Evolutionary conservation across 2,329 filamentous ascomycete genomes (phyloP), one percentile per base, ranked within the genome.

Genomic region (Westerdykella sp.): DNA sequence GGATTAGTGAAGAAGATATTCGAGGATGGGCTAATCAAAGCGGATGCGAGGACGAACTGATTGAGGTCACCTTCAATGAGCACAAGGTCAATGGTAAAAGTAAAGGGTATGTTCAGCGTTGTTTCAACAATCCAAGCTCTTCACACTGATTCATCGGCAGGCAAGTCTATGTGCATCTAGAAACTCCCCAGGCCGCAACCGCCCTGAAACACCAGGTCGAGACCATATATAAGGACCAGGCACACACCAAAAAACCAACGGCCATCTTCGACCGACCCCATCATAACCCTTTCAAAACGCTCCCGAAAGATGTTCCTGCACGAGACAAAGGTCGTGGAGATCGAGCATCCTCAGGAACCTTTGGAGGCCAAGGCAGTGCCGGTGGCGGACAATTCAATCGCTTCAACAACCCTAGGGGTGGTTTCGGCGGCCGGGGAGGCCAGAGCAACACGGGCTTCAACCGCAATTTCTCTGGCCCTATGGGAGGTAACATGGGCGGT

Each of bases 1-100:
- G 91, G 91, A 90, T 83, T 23, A 67, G 62, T 2, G 93, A 98
- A 62, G 93, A 98, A 60, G 89, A 97, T 56, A 80, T 98, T 44
- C 85, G 93, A 41, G 86, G 85, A 40, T 96, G 89, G 87, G 76
- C 85, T 18, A 81, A 82, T 52, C 78, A 86, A 51, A 87, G 85
- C n/a, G 79, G 78, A 2, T 87, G 81, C 54, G 93, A 97, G 65
- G 78, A 83, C 37, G 87, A 95, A 59, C 72, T 97, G 14, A 89
- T 87, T 58, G 93, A 97, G 48, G 81, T 98, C 40, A 95, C 90
- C 0, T 98, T 97, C 66, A 96, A 88, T 59, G 93, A 98, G 66
- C 93, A 97, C 69, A 98, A 98, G 66, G 90, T 97, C 38, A 98
- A 98, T 55, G 93, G 93, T 55, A 98, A 98, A 72, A 95, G 88